Base-by-base conservation (phyloP, 2,329 filamentous ascomycete genomes). In the Phialocephala sp. region DNA sequence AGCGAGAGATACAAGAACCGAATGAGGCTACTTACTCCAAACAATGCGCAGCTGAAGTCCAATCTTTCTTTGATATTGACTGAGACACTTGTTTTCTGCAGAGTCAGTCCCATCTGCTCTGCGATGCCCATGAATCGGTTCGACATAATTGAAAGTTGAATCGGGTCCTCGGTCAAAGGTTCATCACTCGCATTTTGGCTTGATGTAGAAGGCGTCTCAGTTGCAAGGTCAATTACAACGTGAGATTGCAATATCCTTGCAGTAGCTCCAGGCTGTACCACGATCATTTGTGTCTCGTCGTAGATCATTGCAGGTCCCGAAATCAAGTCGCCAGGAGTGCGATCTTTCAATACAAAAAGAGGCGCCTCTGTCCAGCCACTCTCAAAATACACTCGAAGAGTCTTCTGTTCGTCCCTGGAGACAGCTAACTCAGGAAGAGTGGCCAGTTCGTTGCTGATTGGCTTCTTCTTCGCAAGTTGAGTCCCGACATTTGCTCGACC, bases 251-350 rank as follows among this genome's bases (percentile, higher is more conserved):
- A 87, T 22, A 69, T 67, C 32, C 92, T 80, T 0, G 93, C 94
- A 35, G 87, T 87, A 1, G 92, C 87, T 41, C 86, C 87, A 0
- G 94, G 94, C 0, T 91, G 91, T 1, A 97, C 88, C 0, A 97
- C 91, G 68, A 97, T 94, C 0, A 94, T 97, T 78, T 97, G 94
- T 0, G 91, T 94, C 8, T 90, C 89, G 72, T 94, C 93, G 1
- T 92, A 92, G 66, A 97, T 85, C 79, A 97, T 92, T 0, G 93
- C 93, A 0, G 93, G 93, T 0, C 93, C 93, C 54, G 83, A 80
- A 62, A 97, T 82, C 18, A 87, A 85, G 66, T 93, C 88, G 1
- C 93, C 92, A 9, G 91, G 82, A 1, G 82, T 80, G 9, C 97
- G 81, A 62, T 92, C 85, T 67, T 90, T 87, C 0, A 97, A 85